Conservation (phyloP, 345 rosid genomes). For the Crucihimalaya himalaica region DNA sequence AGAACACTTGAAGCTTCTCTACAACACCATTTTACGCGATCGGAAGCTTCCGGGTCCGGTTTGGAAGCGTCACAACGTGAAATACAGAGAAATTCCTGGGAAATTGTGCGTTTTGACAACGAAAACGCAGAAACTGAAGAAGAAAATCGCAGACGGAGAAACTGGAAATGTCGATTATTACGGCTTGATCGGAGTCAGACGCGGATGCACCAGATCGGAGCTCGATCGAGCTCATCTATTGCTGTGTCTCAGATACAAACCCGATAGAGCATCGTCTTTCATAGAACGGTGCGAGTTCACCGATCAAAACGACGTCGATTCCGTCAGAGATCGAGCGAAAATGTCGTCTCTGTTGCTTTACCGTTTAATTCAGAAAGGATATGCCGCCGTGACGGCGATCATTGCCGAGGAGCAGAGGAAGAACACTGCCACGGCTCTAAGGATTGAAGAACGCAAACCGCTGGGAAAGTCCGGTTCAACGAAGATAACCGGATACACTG, state of each 20-base stretch:
- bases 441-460: slow-evolving; percentile 28
- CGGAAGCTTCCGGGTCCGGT: slow-evolving; percentile 93
- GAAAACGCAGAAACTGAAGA: slow-evolving; percentile 65
- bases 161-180: slow-evolving; percentile 82
- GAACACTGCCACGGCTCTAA: slow-evolving; percentile 52
- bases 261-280: slow-evolving; percentile 71
- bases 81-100: slow-evolving; percentile 88
- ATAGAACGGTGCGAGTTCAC: slow-evolving; percentile 79
- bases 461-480: neutral
- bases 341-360: slow-evolving; percentile 85
- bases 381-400: slow-evolving; percentile 55
- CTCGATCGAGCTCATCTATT: slow-evolving; percentile 84
- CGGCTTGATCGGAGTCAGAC: slow-evolving; percentile 74
- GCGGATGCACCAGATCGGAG: slow-evolving; percentile 89
- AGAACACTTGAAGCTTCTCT: slow-evolving; percentile 85
- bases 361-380: slow-evolving; percentile 82
- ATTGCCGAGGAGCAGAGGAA: slow-evolving; percentile 68
- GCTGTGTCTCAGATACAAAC: slow-evolving; percentile 75
- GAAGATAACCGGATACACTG: slow-evolving; percentile 1
- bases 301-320: slow-evolving; percentile 66
- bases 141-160: slow-evolving; percentile 76
- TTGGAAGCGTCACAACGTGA: slow-evolving; percentile 87
- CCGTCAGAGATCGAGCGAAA: slow-evolving; percentile 68
- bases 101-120: slow-evolving; percentile 66
- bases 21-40: slow-evolving; percentile 81